A percentile compares a stretch with the other conserved stretches of the same genome.
phyloP scores from a whole-genome alignment of 306 rosid species.

The Abrus pulchellus region DNA sequence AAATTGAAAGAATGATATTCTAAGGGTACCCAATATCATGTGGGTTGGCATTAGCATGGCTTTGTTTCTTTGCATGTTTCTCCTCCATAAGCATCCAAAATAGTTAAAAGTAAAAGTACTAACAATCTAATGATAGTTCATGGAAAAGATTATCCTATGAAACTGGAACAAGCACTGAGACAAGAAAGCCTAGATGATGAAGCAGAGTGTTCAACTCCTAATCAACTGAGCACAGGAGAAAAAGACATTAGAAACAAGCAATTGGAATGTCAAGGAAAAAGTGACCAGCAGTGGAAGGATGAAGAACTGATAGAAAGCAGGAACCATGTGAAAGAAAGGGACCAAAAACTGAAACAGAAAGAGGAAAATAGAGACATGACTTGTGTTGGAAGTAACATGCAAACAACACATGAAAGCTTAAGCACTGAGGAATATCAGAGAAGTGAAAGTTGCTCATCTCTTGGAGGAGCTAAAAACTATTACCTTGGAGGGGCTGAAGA shows the following conservation, averaged over 20 bases:
- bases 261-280: neutral
- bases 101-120: neutral
- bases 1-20: slow-evolving; percentile 3
- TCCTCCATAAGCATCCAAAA: slow-evolving; percentile 6
- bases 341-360: neutral
- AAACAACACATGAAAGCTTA: slow-evolving; percentile 23
- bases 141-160: slow-evolving; percentile 12
- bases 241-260: neutral
- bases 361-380: neutral
- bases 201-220: slow-evolving; percentile 1
- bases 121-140: slow-evolving; percentile 40
- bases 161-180: slow-evolving; percentile 29
- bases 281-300: neutral
- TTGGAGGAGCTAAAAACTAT: slow-evolving; percentile 52
- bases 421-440: neutral
- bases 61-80: slow-evolving; percentile 38
- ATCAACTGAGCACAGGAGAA: neutral
- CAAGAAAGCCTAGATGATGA: slow-evolving; percentile 42
- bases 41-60: neutral
- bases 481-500: slow-evolving; percentile 50
- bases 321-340: neutral
- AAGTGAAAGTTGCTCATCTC: slow-evolving; percentile 17
- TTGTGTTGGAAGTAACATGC: neutral
- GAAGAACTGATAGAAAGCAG: neutral
- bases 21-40: neutral